phyloP scores from a whole-genome alignment of 2,329 filamentous ascomycete genomes.

The Phaeosphaeriaceae sp. region DNA sequence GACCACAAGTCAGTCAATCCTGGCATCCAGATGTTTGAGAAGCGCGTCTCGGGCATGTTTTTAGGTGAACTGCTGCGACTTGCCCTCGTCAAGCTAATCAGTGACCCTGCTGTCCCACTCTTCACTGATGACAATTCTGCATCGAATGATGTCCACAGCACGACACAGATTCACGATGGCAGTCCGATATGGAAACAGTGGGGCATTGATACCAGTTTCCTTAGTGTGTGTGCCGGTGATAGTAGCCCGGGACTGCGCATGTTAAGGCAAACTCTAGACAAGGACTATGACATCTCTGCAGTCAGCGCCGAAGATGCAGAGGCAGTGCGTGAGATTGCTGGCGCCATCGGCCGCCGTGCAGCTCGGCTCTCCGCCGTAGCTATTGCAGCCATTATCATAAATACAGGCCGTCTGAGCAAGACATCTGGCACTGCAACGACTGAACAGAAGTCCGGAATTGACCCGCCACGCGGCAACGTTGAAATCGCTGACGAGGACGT shows the following conservation, averaged over 20 bases:
- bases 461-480: slow-evolving; percentile 39
- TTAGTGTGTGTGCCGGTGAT: slow-evolving; percentile 87
- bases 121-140: slow-evolving; percentile 79
- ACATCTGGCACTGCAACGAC: slow-evolving; percentile 44
- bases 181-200: slow-evolving; percentile 74
- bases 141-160: slow-evolving; percentile 70
- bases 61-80: slow-evolving; percentile 89
- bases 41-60: slow-evolving; percentile 98
- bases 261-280: slow-evolving; percentile 79
- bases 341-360: slow-evolving; percentile 85
- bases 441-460: slow-evolving; percentile 43
- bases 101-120: slow-evolving; percentile 69
- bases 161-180: slow-evolving; percentile 66
- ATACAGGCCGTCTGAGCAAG: slow-evolving; percentile 71
- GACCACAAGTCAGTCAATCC: slow-evolving; percentile 86
- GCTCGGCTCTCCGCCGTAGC: slow-evolving; percentile 88
- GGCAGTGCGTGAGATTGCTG: slow-evolving; percentile 82
- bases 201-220: slow-evolving; percentile 89
- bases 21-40: slow-evolving; percentile 98
- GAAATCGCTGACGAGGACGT: slow-evolving; percentile 65
- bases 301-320: slow-evolving; percentile 83
- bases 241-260: slow-evolving; percentile 72
- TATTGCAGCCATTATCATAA: slow-evolving; percentile 81
- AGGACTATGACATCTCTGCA: slow-evolving; percentile 75
- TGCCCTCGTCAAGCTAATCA: slow-evolving; percentile 73